These are phyloP conservation scores for Euphorbia corollata DNA, from an alignment of 441 rosid species.

Conservation along the genomic window DNA sequence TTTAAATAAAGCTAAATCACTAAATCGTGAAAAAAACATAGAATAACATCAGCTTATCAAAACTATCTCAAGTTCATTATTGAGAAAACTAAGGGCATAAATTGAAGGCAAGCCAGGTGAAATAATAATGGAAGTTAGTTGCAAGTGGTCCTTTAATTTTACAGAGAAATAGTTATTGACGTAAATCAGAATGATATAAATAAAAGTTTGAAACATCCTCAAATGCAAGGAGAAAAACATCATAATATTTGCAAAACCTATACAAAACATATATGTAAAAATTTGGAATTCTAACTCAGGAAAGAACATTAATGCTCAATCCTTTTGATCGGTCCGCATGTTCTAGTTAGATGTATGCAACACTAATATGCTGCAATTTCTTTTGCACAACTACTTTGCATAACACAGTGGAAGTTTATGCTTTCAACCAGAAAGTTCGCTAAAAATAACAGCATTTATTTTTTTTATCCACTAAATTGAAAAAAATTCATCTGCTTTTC, in stretches of 20 bases:
- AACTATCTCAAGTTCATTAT: neutral
- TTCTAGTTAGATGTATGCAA: neutral
- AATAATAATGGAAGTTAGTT: neutral
- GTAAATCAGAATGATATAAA: neutral
- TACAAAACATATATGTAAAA: neutral
- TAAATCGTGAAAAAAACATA: constrained; percentile 5
- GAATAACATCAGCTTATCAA: neutral
- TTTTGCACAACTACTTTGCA: neutral
- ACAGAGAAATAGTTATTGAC: neutral
- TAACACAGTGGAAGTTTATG: neutral
- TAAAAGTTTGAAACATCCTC: neutral
- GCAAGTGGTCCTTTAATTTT: neutral
- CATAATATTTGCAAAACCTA: neutral
- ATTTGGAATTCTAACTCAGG: too few relatives aligned
- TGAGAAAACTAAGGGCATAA: neutral
- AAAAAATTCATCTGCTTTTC: neutral
- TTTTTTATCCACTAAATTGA: neutral
- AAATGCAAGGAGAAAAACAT: too few relatives aligned
- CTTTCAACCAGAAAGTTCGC: neutral
- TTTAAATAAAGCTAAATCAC: constrained; percentile 6
- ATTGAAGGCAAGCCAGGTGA: neutral
- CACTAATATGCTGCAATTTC: neutral
- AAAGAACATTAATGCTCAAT: neutral
- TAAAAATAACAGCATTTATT: neutral
- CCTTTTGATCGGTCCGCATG: neutral